phyloP scores from a whole-genome alignment of 1,139 yeast species.

The Sugiyamaella neomexicana region DNA sequence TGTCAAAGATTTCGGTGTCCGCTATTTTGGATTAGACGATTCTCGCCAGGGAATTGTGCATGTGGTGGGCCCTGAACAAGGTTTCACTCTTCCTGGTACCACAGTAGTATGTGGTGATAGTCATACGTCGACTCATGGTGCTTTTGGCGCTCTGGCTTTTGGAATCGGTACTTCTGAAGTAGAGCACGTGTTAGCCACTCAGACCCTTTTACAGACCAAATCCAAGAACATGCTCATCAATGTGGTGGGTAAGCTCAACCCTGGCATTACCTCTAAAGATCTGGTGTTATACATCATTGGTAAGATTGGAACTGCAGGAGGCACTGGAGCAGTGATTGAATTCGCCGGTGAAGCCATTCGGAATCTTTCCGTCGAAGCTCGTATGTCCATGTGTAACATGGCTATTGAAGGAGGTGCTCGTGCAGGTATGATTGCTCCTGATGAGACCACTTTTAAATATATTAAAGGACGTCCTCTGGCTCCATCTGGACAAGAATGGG shows the following conservation, averaged over 20 bases:
- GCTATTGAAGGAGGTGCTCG: conserved; percentile 98
- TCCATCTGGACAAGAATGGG: conserved; percentile 93
- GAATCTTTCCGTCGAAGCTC: conserved; percentile 91
- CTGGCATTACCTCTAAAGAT: conserved; percentile 95
- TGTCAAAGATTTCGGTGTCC: conserved; percentile 82
- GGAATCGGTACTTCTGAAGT: conserved; percentile 99
- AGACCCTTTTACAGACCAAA: conserved; percentile 89
- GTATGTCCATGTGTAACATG: conserved; percentile 99
- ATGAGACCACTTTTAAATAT: conserved; percentile 81
- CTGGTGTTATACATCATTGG: conserved; percentile 92
- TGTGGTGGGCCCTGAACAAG: conserved; percentile 98
- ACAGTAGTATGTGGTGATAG: conserved; percentile 99
- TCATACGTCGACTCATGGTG: conserved; percentile 98
- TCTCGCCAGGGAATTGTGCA: conserved; percentile 96
- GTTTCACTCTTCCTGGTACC: conserved; percentile 96
- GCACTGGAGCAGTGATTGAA: conserved; percentile 95
- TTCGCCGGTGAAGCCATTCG: conserved; percentile 95
- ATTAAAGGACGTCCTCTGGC: conserved; percentile 92
- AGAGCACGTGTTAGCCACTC: conserved; percentile 97
- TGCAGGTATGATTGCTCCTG: conserved; percentile 99
- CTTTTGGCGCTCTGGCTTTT: conserved; percentile 96
- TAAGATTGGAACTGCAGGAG: conserved; percentile 98
- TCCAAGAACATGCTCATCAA: conserved; percentile 92
- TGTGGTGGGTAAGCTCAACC: conserved; percentile 77
- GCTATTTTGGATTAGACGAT: conserved; percentile 93